Evolutionary conservation across 129 eudicot genomes (phyloP).

Genomic region (Mikania micrantha): DNA sequence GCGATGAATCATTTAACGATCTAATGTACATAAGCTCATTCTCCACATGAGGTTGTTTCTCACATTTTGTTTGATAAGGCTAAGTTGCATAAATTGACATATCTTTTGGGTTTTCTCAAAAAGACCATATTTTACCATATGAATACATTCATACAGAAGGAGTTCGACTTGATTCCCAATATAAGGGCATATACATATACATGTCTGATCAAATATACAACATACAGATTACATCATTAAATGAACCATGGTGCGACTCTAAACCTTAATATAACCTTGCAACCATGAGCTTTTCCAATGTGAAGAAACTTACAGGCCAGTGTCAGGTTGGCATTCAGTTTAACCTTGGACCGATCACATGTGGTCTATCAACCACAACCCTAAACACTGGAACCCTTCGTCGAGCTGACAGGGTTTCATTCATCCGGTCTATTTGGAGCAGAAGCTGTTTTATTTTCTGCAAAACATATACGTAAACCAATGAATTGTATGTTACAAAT

Average conservation of each 20-base stretch:
- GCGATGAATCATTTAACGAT: no score
- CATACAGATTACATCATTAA: neutral
- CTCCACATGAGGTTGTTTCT: no score
- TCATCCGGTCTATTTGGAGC: conserved; percentile 25
- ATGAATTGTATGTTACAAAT: neutral
- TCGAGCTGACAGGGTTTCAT: conserved; percentile 22
- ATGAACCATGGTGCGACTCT: neutral
- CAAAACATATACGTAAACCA: neutral
- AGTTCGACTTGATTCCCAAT: neutral
- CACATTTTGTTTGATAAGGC: no score
- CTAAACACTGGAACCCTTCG: conserved; percentile 28
- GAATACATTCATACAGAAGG: neutral
- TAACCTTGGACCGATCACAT: conserved; percentile 11
- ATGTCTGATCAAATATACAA: neutral
- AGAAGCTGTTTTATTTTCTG: conserved; percentile 34
- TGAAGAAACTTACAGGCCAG: conserved; percentile 2
- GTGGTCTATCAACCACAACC: conserved; percentile 29
- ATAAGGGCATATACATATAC: neutral
- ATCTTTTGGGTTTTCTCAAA: no score
- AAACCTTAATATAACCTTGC: conserved; percentile 11
- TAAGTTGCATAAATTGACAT: no score
- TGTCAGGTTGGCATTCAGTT: conserved; percentile 10
- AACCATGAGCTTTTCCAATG: neutral
- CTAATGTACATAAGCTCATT: no score
- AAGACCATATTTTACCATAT: neutral